phyloP scores from a whole-genome alignment of 2,329 filamentous ascomycete genomes.

The Scopulariopsis brevicaulis region DNA sequence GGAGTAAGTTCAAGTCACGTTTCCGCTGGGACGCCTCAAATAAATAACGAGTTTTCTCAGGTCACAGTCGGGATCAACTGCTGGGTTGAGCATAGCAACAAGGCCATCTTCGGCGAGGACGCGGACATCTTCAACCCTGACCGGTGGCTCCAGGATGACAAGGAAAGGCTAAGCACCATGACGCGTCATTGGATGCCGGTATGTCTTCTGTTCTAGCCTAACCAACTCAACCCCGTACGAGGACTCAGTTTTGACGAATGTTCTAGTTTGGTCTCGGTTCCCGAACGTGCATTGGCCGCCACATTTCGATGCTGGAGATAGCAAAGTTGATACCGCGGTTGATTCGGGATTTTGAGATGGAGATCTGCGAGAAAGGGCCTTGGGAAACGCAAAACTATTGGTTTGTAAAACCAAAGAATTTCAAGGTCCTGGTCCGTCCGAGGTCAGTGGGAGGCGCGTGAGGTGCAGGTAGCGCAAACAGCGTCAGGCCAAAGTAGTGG shows the following conservation, averaged over 20 bases:
- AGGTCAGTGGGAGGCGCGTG: background rate
- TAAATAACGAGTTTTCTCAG: background rate
- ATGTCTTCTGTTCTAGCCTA: slow-evolving; percentile 5
- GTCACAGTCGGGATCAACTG: slow-evolving; percentile 17
- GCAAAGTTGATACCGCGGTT: slow-evolving; percentile 27
- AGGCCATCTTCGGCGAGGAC: slow-evolving; percentile 15
- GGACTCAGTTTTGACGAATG: background rate
- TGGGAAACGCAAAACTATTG: slow-evolving; percentile 26
- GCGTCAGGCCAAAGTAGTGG: background rate
- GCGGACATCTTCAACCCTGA: slow-evolving; percentile 21
- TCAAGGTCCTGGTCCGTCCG: slow-evolving; percentile 16
- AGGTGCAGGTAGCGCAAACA: background rate
- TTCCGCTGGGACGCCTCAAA: background rate
- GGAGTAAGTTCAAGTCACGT: slow-evolving; percentile 8
- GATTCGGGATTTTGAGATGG: slow-evolving; percentile 20
- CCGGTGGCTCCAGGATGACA: slow-evolving; percentile 18
- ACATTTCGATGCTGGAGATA: slow-evolving; percentile 31
- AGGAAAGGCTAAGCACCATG: slow-evolving; percentile 1
- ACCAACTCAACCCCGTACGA: background rate
- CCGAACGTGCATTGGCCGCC: slow-evolving; percentile 29
- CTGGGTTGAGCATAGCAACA: slow-evolving; percentile 17
- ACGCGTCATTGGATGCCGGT: slow-evolving; percentile 11
- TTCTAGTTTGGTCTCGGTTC: slow-evolving; percentile 26
- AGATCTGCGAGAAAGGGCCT: slow-evolving; percentile 10
- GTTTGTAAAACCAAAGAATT: slow-evolving; percentile 30